Conservation (phyloP, 2,329 filamentous ascomycete species). For the Clarireedia monteithiana region DNA sequence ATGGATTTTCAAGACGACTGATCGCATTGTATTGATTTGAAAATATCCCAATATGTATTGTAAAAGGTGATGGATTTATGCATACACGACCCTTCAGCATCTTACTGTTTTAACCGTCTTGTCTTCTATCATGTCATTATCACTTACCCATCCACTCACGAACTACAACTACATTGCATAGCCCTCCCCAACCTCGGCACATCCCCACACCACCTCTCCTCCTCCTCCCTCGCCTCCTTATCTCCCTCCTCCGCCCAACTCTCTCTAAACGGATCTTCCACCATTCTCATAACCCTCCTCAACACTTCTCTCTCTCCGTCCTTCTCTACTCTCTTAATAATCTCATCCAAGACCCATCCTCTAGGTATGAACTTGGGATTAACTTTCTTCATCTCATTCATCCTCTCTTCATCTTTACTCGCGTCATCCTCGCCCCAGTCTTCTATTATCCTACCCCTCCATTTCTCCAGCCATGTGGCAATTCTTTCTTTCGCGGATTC, state of each 20-base stretch:
- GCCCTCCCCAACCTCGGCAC: conserved; percentile 70
- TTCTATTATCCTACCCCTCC: conserved; percentile 62
- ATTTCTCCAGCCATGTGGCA: conserved; percentile 73
- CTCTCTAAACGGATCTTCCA: conserved; percentile 77
- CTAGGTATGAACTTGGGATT: conserved; percentile 92
- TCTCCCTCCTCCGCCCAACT: conserved; percentile 60
- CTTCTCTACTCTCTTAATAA: conserved; percentile 84
- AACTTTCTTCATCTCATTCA: conserved; percentile 68
- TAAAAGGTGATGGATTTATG: too few species aligned
- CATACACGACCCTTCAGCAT: too few species aligned
- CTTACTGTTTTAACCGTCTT: too few species aligned
- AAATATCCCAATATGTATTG: too few species aligned
- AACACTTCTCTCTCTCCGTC: conserved; percentile 74
- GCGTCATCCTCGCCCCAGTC: conserved; percentile 58
- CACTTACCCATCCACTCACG: conserved; percentile 37
- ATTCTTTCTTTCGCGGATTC: conserved; percentile 59
- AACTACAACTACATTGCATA: conserved; percentile 94
- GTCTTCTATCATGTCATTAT: not conserved
- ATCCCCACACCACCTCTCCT: conserved; percentile 76
- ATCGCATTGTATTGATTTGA: too few species aligned
- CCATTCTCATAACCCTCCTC: conserved; percentile 71
- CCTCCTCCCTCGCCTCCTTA: conserved; percentile 70
- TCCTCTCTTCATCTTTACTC: conserved; percentile 44
- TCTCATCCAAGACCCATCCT: conserved; percentile 86
- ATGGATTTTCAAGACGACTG: too few species aligned